A percentile compares a stretch with the other conserved stretches of the same genome.
Conservation (phyloP, 495 filamentous ascomycete genomes). For the Cercophora sp. region DNA sequence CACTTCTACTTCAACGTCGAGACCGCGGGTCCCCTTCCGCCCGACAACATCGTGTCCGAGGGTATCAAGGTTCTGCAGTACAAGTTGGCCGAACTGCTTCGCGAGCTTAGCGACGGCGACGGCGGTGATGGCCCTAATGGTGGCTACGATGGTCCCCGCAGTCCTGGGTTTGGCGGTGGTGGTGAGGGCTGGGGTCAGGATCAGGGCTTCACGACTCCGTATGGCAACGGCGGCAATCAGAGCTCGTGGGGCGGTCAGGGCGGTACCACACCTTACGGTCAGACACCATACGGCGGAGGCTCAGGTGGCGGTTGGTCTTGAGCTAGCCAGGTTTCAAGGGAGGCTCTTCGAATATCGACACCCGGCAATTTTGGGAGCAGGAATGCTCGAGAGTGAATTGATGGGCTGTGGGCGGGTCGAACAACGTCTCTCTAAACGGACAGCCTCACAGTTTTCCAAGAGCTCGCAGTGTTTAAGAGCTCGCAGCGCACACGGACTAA, state of each 20-base stretch:
- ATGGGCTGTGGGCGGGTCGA: too few species aligned
- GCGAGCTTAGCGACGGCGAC: conserved; percentile 58
- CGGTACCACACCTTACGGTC: conserved; percentile 61
- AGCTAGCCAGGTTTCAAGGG: too few species aligned
- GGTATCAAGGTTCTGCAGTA: conserved; percentile 85
- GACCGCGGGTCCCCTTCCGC: conserved; percentile 78
- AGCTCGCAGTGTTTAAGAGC: too few species aligned
- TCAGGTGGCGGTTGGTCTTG: conserved; percentile 23
- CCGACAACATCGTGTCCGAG: conserved; percentile 80
- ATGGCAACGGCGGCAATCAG: conserved; percentile 54
- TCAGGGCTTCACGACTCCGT: conserved; percentile 72
- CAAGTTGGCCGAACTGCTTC: conserved; percentile 83
- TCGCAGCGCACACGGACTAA: too few species aligned
- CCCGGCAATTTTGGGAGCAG: too few species aligned
- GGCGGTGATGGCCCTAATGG: conserved; percentile 51
- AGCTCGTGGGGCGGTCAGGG: conserved; percentile 68
- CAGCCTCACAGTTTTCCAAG: too few species aligned
- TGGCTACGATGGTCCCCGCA: conserved; percentile 58
- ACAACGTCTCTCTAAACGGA: too few species aligned
- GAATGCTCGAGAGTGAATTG: too few species aligned
- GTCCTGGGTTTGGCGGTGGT: conserved; percentile 57
- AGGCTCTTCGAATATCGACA: too few species aligned
- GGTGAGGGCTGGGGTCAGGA: conserved; percentile 49
- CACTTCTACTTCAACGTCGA: conserved; percentile 93
- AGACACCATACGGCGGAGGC: conserved; percentile 31